Base-by-base conservation (phyloP, 345 rosid genomes). In the Eucalyptus victrix region DNA sequence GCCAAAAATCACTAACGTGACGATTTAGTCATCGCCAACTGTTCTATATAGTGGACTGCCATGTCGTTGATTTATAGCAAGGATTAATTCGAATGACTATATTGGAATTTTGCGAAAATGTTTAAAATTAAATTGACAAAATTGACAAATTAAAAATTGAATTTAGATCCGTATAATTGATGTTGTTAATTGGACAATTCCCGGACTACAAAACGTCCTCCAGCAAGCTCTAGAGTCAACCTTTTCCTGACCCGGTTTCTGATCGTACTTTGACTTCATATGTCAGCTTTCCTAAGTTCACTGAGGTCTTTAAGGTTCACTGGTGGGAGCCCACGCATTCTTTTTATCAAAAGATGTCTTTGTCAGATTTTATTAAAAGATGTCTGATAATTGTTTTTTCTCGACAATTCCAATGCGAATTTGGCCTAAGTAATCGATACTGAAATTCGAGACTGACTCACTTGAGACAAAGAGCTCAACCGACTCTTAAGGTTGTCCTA, bases 1-100 rank as follows among this genome's bases (percentile, higher is more conserved):
- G 2, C 12, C 0, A 19, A 9, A 72, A 34, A 72, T 72, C 3
- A 5, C 4, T 69, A 1, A 34, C 4, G 2, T 17, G 24, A 19
- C 42, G 1, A 0, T 69, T 18, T 11, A 69, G 13, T 34, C 26
- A 69, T 69, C 2, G 0, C 7, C 4, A 2, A 6, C 4, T 1
- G 0, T 72, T 24, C 3, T 19, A 72, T 9, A 23, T 9, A 13
- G 26, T 19, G 40, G 3, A 34, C 1, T 5, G 1, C 14, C 7
- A 72, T 72, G 42, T 72, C 1, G 12, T 11, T 3, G 3, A 72
- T 72, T 72, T 34, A 5, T 18, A 5, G 26, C 0, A 3, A 34
- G 9, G 40, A 34, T 72, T 10, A 10, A 72, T 72, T 10, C 1
- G 6, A 67, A 34, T 34, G 4, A 72, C 8, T 72, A 9, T 8